These are phyloP conservation scores for Bryoglossum gracile DNA, from an alignment of 495 filamentous ascomycete species.

Conservation along the genomic window DNA sequence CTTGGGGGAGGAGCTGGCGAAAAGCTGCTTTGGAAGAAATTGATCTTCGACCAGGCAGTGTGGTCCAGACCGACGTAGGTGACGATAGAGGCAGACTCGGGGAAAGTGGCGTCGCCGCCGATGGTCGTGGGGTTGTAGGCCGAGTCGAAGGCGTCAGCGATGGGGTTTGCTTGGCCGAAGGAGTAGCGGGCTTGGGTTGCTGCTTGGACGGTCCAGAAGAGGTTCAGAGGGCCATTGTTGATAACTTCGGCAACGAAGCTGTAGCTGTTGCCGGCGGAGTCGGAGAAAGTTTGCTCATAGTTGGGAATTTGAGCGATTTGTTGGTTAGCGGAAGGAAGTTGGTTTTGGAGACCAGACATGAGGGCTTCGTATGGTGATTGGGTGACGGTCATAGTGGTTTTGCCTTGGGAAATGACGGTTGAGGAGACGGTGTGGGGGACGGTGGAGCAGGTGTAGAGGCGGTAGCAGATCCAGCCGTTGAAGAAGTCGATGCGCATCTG, in stretches of 20 bases:
- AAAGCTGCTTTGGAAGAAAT: neutral
- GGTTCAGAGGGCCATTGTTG: neutral
- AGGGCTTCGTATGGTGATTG: neutral
- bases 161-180: neutral
- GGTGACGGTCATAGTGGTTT: neutral
- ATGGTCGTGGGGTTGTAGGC: neutral
- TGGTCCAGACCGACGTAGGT: neutral
- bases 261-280: neutral
- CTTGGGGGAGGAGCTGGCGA: neutral
- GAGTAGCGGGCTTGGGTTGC: neutral
- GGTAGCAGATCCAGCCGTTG: neutral
- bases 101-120: neutral
- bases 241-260: neutral
- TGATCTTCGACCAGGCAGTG: neutral
- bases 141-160: neutral
- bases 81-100: neutral
- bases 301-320: neutral
- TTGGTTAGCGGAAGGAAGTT: neutral
- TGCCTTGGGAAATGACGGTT: neutral
- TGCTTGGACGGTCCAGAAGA: neutral
- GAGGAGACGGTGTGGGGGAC: neutral
- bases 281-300: neutral
- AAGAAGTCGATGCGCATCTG: neutral
- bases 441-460: neutral
- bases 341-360: neutral